Conservation (phyloP, 805 yeast species). For the Ogataea angusta region DNA sequence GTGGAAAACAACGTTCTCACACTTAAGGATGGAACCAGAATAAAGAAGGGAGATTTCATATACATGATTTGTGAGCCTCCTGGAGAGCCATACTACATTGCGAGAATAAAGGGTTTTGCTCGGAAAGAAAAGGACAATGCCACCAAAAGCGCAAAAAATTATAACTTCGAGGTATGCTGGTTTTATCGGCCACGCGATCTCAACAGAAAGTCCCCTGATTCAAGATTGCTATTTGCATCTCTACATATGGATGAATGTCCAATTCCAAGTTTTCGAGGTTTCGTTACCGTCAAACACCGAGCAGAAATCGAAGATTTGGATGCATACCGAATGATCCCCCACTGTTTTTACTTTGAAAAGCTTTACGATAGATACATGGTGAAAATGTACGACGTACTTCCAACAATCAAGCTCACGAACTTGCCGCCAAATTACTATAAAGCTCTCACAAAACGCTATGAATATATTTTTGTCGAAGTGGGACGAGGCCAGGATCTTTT, state of each 20-base stretch:
- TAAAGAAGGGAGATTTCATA: conserved; percentile 62
- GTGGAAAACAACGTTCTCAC: conserved; percentile 39
- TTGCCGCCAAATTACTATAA: conserved; percentile 58
- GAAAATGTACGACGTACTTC: conserved; percentile 73
- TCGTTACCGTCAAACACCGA: conserved; percentile 64
- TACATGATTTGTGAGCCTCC: conserved; percentile 90
- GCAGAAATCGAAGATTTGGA: conserved; percentile 62
- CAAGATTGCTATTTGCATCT: conserved; percentile 77
- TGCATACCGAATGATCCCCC: conserved; percentile 53
- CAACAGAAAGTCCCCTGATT: conserved; percentile 60
- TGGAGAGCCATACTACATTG: conserved; percentile 91
- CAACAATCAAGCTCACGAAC: conserved; percentile 55
- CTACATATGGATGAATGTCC: conserved; percentile 87
- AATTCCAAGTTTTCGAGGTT: conserved; percentile 68
- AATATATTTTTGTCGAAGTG: conserved; percentile 70
- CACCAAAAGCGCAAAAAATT: conserved; percentile 49
- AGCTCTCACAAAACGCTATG: conserved; percentile 65
- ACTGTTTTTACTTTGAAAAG: conserved; percentile 79
- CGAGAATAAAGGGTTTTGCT: conserved; percentile 73
- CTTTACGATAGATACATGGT: conserved; percentile 84
- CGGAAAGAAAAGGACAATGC: conserved; percentile 33
- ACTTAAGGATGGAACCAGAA: conserved; percentile 36
- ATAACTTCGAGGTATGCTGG: conserved; percentile 78
- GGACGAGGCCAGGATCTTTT: conserved; percentile 62
- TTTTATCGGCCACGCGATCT: conserved; percentile 86